phyloP scores from a whole-genome alignment of 2,329 filamentous ascomycete genomes.

The Tolypocladium amazonense region DNA sequence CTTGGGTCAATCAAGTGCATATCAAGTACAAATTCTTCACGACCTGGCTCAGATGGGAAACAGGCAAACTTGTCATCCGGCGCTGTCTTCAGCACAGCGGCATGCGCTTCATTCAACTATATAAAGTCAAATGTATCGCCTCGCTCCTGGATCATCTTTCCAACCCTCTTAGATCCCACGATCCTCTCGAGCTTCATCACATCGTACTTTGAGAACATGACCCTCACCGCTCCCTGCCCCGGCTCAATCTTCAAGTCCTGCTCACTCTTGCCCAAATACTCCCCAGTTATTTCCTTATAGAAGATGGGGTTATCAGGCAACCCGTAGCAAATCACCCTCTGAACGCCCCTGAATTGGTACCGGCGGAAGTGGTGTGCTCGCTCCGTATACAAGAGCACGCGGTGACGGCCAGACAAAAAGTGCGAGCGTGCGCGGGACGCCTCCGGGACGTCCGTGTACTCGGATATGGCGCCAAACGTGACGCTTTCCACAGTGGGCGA shows the following conservation, averaged over 20 bases:
- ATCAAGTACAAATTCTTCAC: not conserved
- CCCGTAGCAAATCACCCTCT: constrained; percentile 78
- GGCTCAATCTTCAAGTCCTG: constrained; percentile 43
- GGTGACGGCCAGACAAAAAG: constrained; percentile 74
- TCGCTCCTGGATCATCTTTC: constrained; percentile 72
- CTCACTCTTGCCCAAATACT: constrained; percentile 51
- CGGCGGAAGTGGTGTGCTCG: constrained; percentile 93
- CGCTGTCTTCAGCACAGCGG: not conserved
- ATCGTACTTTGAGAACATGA: constrained; percentile 82
- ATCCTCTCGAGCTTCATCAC: constrained; percentile 79
- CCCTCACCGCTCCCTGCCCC: constrained; percentile 48
- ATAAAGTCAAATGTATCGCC: constrained; percentile 95
- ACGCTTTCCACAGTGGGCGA: constrained; percentile 43
- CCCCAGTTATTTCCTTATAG: constrained; percentile 65
- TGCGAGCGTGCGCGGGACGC: constrained; percentile 77
- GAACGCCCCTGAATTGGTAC: constrained; percentile 73
- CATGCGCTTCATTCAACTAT: constrained; percentile 27
- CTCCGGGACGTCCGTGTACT: constrained; percentile 73
- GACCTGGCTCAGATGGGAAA: not conserved
- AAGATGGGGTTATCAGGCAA: constrained; percentile 81
- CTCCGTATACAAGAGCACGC: constrained; percentile 82
- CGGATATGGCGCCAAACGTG: constrained; percentile 67
- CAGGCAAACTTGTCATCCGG: no score
- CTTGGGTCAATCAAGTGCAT: not conserved
- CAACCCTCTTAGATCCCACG: constrained; percentile 70